These are phyloP conservation scores for Xylariaceae sp. DNA, from an alignment of 2,329 filamentous ascomycete genomes.

Conservation along the genomic window DNA sequence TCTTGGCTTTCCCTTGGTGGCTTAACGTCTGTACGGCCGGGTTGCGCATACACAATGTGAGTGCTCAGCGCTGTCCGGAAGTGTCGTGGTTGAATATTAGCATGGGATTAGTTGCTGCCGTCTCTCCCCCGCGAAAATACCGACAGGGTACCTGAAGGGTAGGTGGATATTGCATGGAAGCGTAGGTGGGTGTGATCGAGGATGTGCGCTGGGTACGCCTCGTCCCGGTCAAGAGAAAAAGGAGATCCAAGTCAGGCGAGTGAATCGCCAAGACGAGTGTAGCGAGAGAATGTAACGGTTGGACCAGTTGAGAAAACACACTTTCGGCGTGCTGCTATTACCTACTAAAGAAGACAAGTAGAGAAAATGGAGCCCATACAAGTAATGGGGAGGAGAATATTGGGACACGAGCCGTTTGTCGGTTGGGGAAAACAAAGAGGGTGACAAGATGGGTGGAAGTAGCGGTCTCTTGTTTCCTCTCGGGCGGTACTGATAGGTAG, in stretches of 20 bases:
- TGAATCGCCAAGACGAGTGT: constrained; percentile 5
- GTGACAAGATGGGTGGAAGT: neutral
- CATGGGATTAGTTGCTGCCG: constrained; percentile 11
- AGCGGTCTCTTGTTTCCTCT: neutral
- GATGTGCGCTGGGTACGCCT: constrained; percentile 1
- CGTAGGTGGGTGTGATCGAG: constrained; percentile 21
- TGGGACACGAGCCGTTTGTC: constrained; percentile 19
- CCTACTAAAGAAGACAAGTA: constrained; percentile 17
- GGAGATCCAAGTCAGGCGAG: constrained; percentile 23
- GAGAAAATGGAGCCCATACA: constrained; percentile 14
- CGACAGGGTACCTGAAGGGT: constrained; percentile 8
- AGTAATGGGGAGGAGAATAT: neutral
- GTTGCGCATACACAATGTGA: constrained; percentile 23
- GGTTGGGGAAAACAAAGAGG: neutral
- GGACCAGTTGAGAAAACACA: constrained; percentile 11
- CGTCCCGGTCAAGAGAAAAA: constrained; percentile 8
- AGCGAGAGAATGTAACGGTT: constrained; percentile 16
- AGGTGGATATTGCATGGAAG: constrained; percentile 10
- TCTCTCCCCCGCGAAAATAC: constrained; percentile 2
- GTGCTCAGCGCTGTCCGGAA: constrained; percentile 18
- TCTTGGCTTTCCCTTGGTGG: constrained; percentile 32
- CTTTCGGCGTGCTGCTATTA: constrained; percentile 11
- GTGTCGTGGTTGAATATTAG: constrained; percentile 10
- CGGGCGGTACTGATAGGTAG: neutral
- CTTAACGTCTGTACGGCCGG: constrained; percentile 37